These are phyloP conservation scores for Apiotrichum gracile DNA, from an alignment of 1,284 basidiomycete genomes.

Conservation along the genomic window DNA sequence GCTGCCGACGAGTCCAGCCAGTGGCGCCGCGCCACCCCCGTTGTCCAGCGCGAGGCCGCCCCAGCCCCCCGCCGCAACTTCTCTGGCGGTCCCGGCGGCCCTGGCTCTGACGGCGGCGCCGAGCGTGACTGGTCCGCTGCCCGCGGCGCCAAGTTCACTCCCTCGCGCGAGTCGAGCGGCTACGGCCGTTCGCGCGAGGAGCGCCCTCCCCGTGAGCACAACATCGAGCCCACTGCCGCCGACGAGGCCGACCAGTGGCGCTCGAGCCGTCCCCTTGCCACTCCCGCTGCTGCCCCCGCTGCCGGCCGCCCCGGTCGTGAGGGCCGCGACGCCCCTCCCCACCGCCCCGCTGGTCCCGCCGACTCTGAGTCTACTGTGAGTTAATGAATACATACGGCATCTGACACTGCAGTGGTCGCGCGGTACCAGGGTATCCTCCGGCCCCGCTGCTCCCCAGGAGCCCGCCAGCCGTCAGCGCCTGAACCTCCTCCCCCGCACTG, in stretches of 20 bases:
- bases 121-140: conserved; percentile 48
- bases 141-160: conserved; percentile 48
- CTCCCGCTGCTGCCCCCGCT: conserved; percentile 8
- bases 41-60: conserved; percentile 54
- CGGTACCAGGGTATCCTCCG: conserved; percentile 53
- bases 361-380: conserved; percentile 63
- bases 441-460: conserved; percentile 71
- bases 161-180: conserved; percentile 35
- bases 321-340: conserved; percentile 28
- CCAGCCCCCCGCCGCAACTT: conserved; percentile 25
- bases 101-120: conserved; percentile 16
- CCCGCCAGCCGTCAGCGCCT: conserved; percentile 70
- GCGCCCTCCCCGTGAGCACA: conserved; percentile 9
- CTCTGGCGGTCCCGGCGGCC: conserved; percentile 26
- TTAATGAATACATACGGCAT: background rate
- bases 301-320: conserved; percentile 17
- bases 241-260: conserved; percentile 50
- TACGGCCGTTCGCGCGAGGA: conserved; percentile 19
- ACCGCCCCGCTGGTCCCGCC: conserved; percentile 40
- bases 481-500: conserved; percentile 67
- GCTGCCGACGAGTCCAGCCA: conserved; percentile 52
- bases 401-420: conserved; percentile 41
- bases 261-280: conserved; percentile 42
- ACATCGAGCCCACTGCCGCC: conserved; percentile 41
- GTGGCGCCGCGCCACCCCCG: conserved; percentile 84